Conservation (phyloP, 768 basidiomycete species). For the Lactarius indigo region DNA sequence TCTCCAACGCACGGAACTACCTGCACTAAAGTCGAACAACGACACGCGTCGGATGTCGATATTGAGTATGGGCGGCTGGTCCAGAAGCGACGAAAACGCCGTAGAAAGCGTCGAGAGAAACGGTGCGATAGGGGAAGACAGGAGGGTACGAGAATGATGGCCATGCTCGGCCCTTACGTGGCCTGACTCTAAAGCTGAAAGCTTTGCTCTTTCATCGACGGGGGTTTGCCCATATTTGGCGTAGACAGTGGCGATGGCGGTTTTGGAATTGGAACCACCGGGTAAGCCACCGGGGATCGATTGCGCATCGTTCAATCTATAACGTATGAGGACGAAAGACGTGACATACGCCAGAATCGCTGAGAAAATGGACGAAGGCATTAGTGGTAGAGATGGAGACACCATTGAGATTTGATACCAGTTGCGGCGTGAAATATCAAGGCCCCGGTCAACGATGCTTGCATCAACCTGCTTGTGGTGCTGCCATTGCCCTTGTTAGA, state of each 20-base stretch:
- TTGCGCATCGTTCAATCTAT: conserved; percentile 11
- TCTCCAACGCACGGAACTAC: background rate
- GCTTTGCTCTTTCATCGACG: background rate
- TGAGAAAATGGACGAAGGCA: background rate
- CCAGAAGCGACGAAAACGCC: background rate
- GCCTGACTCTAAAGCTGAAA: conserved; percentile 14
- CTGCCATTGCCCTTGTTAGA: background rate
- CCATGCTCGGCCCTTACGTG: background rate
- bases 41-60: conserved; percentile 18
- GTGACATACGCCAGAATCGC: conserved; percentile 22
- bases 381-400: background rate
- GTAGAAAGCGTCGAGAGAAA: conserved; percentile 5
- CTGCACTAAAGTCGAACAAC: background rate
- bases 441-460: conserved; percentile 12
- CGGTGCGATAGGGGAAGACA: background rate
- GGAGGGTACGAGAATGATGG: background rate
- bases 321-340: conserved; percentile 21
- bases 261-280: background rate
- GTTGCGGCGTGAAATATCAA: conserved; percentile 22
- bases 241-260: background rate
- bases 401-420: conserved; percentile 3
- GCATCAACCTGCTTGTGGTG: conserved; percentile 8
- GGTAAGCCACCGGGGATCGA: background rate
- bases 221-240: background rate
- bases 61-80: conserved; percentile 15